Conservation (phyloP, 2,329 filamentous ascomycete genomes). For the Colletotrichum trifolii region DNA sequence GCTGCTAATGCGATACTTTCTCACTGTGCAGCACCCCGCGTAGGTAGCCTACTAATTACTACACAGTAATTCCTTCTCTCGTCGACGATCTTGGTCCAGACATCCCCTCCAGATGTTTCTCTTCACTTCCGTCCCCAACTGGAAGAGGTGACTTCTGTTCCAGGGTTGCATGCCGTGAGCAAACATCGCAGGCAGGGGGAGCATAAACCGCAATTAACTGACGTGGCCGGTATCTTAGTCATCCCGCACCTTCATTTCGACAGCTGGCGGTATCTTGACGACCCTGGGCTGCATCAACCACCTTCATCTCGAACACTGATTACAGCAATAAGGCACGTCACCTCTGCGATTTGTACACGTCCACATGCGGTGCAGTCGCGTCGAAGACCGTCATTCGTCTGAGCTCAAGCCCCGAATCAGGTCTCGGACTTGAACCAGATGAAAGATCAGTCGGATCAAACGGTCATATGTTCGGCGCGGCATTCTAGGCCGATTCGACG, state of each 20-base stretch:
- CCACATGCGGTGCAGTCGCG: not conserved
- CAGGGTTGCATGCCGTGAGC: slow-evolving; percentile 8
- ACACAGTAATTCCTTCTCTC: slow-evolving; percentile 3
- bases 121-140: not conserved
- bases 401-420: slow-evolving; percentile 20
- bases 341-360: not conserved
- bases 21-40: not conserved
- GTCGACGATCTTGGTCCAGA: slow-evolving; percentile 17
- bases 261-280: slow-evolving; percentile 6
- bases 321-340: slow-evolving; percentile 4
- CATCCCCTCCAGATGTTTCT: not conserved
- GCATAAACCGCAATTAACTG: slow-evolving; percentile 27
- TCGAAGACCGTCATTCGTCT: slow-evolving; percentile 19
- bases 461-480: not conserved
- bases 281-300: slow-evolving; percentile 26
- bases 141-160: not conserved
- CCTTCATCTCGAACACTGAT: slow-evolving; percentile 31
- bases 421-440: slow-evolving; percentile 31
- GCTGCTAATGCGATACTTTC: slow-evolving; percentile 15
- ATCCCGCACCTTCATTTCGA: slow-evolving; percentile 18
- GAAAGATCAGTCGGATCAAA: slow-evolving; percentile 7
- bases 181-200: not conserved
- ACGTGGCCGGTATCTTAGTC: not conserved
- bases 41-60: too few relatives aligned
- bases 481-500: slow-evolving; percentile 23